phyloP scores from a whole-genome alignment of 2,329 filamentous ascomycete genomes.

The Xylaria digitata region DNA sequence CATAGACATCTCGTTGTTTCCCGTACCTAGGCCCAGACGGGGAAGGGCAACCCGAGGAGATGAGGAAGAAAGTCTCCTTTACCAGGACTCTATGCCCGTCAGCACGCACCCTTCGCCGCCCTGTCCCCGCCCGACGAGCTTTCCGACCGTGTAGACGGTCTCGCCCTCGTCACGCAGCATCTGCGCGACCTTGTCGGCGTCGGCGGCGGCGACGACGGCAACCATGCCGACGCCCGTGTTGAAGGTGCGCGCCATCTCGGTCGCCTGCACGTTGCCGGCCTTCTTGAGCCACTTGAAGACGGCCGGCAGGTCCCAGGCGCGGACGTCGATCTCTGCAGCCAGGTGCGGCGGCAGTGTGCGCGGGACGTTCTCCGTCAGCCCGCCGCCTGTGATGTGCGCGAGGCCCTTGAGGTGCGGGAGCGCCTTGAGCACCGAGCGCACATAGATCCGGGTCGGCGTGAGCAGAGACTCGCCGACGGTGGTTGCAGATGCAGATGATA shows the following conservation, averaged over 20 bases:
- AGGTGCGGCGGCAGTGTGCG: conserved; percentile 87
- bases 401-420: conserved; percentile 83
- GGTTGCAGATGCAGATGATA: conserved; percentile 55
- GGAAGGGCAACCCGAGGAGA: not conserved
- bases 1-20: no score
- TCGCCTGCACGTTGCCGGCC: conserved; percentile 74
- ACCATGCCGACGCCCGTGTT: conserved; percentile 98
- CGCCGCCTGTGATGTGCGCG: conserved; percentile 96
- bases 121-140: conserved; percentile 68
- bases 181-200: conserved; percentile 69
- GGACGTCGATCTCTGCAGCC: conserved; percentile 82
- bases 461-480: conserved; percentile 80
- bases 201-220: conserved; percentile 75
- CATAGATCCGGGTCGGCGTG: conserved; percentile 93
- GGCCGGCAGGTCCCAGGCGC: conserved; percentile 77
- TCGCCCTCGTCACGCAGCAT: conserved; percentile 76
- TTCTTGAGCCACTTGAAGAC: conserved; percentile 90
- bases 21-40: no score
- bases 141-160: conserved; percentile 80
- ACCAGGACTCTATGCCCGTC: conserved; percentile 64
- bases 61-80: conserved; percentile 14
- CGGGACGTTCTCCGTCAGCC: conserved; percentile 92
- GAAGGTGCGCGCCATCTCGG: conserved; percentile 92
- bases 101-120: conserved; percentile 71
- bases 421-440: conserved; percentile 79